These are phyloP conservation scores for Trametes hirsuta DNA, from an alignment of 1,284 basidiomycete genomes.

Conservation along the genomic window DNA sequence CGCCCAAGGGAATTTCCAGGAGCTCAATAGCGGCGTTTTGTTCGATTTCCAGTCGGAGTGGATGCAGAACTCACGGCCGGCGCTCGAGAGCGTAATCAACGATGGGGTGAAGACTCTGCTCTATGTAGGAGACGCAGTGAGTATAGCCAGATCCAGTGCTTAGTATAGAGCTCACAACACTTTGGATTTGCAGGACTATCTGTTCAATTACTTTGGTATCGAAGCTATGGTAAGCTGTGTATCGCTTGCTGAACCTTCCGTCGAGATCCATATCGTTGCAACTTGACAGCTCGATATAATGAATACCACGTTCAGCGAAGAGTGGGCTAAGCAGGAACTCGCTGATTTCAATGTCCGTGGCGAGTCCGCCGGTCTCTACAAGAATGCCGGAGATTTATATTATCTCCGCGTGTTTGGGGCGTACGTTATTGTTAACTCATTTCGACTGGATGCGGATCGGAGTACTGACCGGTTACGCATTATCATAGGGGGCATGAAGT, in stretches of 20 bases:
- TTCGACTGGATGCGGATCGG: not conserved
- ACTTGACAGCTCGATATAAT: conserved; percentile 21
- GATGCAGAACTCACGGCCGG: conserved; percentile 61
- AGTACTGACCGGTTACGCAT: not conserved
- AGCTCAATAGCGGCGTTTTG: conserved; percentile 44
- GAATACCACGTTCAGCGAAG: conserved; percentile 21
- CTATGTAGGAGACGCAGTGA: conserved; percentile 58
- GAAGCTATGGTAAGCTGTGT: conserved; percentile 54
- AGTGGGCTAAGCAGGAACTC: conserved; percentile 45
- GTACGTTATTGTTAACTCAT: conserved; percentile 2
- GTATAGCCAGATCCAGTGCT: conserved; percentile 3
- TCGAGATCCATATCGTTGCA: not conserved
- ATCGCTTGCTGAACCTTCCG: not conserved
- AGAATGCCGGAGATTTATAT: conserved; percentile 62
- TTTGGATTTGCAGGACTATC: conserved; percentile 50
- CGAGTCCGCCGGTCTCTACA: conserved; percentile 51
- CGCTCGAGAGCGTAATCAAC: conserved; percentile 60
- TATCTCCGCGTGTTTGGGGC: conserved; percentile 51
- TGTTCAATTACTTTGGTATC: conserved; percentile 60
- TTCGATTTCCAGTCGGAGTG: conserved; percentile 62
- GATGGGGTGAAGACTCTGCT: conserved; percentile 56
- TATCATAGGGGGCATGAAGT: conserved; percentile 26
- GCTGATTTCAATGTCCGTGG: conserved; percentile 54
- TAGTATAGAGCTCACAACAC: not conserved
- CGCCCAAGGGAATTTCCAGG: conserved; percentile 49